Conservation (phyloP, 768 basidiomycete genomes). For the Asterophora parasitica region DNA sequence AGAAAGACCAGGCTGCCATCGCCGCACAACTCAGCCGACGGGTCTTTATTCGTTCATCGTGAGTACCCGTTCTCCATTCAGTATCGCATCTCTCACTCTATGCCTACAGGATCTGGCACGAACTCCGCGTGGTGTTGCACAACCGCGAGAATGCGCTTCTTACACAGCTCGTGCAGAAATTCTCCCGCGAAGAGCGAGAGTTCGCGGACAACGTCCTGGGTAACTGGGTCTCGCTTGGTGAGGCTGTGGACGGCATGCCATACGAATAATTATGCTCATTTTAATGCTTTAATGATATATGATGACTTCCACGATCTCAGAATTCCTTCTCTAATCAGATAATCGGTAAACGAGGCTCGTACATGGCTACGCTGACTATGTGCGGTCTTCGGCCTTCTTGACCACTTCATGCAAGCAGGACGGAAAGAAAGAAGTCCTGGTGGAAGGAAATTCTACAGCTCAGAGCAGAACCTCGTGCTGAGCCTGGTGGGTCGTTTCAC, state of each 20-base stretch:
- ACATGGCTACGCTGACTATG: no score
- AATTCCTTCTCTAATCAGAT: not conserved
- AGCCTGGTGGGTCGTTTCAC: no score
- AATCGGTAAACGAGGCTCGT: no score
- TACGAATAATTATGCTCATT: conserved; percentile 47
- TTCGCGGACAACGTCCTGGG: conserved; percentile 57
- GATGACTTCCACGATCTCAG: conserved; percentile 3
- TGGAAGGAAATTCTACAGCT: no score
- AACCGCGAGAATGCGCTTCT: conserved; percentile 84
- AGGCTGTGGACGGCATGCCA: conserved; percentile 78
- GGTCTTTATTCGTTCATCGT: conserved; percentile 87
- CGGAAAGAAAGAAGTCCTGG: no score
- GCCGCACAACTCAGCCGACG: conserved; percentile 68
- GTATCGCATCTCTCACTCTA: not conserved
- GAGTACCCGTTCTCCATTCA: conserved; percentile 19
- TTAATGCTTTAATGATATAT: not conserved
- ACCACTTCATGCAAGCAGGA: no score
- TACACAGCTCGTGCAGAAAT: conserved; percentile 65
- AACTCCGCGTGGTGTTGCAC: conserved; percentile 88
- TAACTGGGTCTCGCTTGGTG: conserved; percentile 73
- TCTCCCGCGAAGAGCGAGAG: conserved; percentile 69
- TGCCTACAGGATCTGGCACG: conserved; percentile 83
- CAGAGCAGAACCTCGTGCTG: no score
- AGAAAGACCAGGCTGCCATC: conserved; percentile 84
- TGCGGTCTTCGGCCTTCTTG: no score